These are phyloP conservation scores for Myrica gale DNA, from an alignment of 306 rosid genomes.

Conservation along the genomic window DNA sequence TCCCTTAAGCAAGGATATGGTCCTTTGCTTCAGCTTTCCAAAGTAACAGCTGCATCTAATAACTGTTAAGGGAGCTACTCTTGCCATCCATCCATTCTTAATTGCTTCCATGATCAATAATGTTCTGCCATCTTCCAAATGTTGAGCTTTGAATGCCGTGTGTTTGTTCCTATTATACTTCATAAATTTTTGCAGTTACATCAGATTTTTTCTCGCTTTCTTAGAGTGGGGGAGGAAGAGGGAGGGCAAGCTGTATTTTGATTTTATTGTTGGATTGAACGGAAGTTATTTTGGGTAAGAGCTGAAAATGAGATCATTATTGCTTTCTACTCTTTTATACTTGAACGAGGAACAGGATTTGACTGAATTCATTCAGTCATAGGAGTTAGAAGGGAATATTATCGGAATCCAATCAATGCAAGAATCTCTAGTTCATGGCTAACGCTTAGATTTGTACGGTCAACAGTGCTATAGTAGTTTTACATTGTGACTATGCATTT, in stretches of 20 bases:
- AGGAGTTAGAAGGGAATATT: neutral
- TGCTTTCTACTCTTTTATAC: neutral
- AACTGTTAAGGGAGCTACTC: neutral
- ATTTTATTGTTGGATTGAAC: constrained; percentile 1
- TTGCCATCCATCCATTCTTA: neutral
- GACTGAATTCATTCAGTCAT: neutral
- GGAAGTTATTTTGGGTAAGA: neutral
- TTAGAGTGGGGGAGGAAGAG: neutral
- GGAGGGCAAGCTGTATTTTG: neutral
- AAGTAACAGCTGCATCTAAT: neutral
- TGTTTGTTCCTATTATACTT: neutral
- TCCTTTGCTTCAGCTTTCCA: neutral
- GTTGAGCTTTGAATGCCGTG: neutral
- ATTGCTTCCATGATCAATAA: neutral
- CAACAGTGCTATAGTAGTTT: neutral
- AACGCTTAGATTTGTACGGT: neutral
- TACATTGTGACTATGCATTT: neutral
- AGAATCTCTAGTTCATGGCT: neutral
- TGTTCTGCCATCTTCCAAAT: neutral
- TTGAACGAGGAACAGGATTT: neutral
- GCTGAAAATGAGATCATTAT: neutral
- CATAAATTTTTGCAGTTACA: neutral
- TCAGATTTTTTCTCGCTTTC: neutral
- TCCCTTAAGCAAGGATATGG: neutral
- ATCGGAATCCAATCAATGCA: constrained; percentile 6